Evolutionary conservation across 768 basidiomycete species (phyloP), one percentile per base, ranked within the genome.

Genomic region (Fomitopsis pulvina): DNA sequence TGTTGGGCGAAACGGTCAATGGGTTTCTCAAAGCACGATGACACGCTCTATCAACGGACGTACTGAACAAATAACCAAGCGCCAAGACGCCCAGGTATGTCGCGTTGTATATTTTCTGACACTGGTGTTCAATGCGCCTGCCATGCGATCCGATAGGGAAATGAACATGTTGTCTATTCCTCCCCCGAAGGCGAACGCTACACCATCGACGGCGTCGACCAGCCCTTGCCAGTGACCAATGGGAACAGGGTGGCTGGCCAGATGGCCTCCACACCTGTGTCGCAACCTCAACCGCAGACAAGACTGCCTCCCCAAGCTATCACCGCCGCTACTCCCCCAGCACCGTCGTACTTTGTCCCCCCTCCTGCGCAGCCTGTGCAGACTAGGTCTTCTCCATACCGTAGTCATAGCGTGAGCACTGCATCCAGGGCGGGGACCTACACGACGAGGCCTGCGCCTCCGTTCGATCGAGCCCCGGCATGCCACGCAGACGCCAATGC

Each of bases 151-250:
- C 34, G 40, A 2, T 53, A 90, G 87, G 87, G 87, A 2, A 87
- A 87, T 55, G 84, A 87, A 57, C 84, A 88, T 62, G 68, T 85
- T 41, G 81, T 76, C 11, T 78, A 80, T 45, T 80, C 72, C 7
- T 77, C 75, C 49, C 77, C 81, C 4, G 84, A 89, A 48, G 87
- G 87, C 8, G 74, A 85, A 59, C 68, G 79, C 2, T 73, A 74
- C 58, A 83, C 78, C 14, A 70, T 91, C 57, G 88, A 91, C 50
- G 87, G 87, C 10, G 63, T 85, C 26, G 73, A 76, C 10, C 76
- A 74, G 34, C 52, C 59, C 2, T 2, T 50, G 0, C 45, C 49
- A 18, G 8, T 22, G 11, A 8, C 41, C 9, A 47, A 47, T 24
- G 20, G 49, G 29, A 7, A 26, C 28, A 27, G 30, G 4, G 38